These are phyloP conservation scores for Pseudocercospora ulei DNA, from an alignment of 2,329 filamentous ascomycete species.

Conservation along the genomic window DNA sequence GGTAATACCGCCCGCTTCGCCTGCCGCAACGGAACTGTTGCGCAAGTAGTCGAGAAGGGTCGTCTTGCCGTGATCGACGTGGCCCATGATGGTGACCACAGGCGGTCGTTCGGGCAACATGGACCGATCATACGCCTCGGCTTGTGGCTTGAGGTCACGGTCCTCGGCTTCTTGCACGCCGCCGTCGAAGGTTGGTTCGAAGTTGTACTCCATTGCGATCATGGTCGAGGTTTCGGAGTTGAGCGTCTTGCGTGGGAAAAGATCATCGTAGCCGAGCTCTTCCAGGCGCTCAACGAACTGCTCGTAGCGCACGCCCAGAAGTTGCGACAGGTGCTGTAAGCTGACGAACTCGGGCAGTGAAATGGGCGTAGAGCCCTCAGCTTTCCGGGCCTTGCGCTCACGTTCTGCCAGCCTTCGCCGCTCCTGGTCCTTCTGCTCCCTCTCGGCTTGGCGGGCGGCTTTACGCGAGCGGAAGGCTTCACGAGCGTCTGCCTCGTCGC, in stretches of 20 bases:
- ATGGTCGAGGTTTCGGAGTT: constrained; percentile 83
- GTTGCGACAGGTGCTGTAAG: constrained; percentile 67
- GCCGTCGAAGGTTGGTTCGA: constrained; percentile 56
- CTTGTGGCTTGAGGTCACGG: constrained; percentile 62
- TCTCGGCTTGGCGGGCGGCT: constrained; percentile 19
- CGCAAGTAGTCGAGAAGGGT: constrained; percentile 89
- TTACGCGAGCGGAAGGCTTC: constrained; percentile 26
- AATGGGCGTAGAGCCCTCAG: constrained; percentile 50
- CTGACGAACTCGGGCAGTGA: constrained; percentile 84
- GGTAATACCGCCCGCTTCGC: constrained; percentile 92
- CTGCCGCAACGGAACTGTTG: constrained; percentile 80
- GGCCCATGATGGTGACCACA: constrained; percentile 97
- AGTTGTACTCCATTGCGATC: constrained; percentile 86
- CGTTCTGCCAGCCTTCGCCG: constrained; percentile 21
- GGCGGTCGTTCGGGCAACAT: constrained; percentile 67
- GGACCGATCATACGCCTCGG: constrained; percentile 58
- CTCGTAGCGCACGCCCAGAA: constrained; percentile 60
- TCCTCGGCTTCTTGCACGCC: constrained; percentile 50
- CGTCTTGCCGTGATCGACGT: constrained; percentile 97
- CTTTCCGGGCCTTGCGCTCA: constrained; percentile 27
- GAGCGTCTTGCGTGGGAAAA: constrained; percentile 72
- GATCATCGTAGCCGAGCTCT: constrained; percentile 81
- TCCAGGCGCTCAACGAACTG: constrained; percentile 66
- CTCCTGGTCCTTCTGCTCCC: constrained; percentile 22
- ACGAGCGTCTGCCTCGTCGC: constrained; percentile 25